These are phyloP conservation scores for Fusarium sp. DNA, from an alignment of 2,329 filamentous ascomycete genomes.

Conservation along the genomic window DNA sequence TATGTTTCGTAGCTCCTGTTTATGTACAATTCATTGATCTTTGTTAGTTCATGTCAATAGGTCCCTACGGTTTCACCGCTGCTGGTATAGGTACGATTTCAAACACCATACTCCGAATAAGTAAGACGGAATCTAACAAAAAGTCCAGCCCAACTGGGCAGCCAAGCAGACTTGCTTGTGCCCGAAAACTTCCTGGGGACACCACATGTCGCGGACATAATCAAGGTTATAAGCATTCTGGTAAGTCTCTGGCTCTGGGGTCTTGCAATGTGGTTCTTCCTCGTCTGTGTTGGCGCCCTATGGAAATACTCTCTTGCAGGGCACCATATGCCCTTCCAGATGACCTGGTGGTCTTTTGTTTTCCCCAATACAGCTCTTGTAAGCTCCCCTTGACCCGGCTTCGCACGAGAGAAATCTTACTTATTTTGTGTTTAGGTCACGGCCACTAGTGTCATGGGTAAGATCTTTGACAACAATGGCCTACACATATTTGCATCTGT, in stretches of 20 bases:
- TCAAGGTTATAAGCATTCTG: constrained; percentile 66
- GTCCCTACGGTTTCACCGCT: constrained; percentile 72
- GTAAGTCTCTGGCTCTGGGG: constrained; percentile 84
- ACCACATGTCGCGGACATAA: constrained; percentile 56
- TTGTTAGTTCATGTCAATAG: constrained; percentile 78
- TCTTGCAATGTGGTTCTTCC: constrained; percentile 85
- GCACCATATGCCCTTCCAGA: constrained; percentile 76
- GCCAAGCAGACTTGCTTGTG: constrained; percentile 55
- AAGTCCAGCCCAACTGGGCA: constrained; percentile 57
- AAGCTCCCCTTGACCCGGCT: constrained; percentile 11
- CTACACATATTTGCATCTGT: constrained; percentile 75
- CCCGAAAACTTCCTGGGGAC: constrained; percentile 57
- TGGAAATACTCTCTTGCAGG: constrained; percentile 70
- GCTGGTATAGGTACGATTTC: constrained; percentile 52
- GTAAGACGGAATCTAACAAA: constrained; percentile 14
- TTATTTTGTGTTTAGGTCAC: constrained; percentile 57
- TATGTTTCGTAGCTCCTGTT: constrained; percentile 41
- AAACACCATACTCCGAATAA: too few relatives aligned
- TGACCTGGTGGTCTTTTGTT: constrained; percentile 88
- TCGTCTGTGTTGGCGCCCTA: constrained; percentile 81
- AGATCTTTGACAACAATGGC: constrained; percentile 67
- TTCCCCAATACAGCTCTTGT: constrained; percentile 82
- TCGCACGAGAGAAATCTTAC: constrained; percentile 1
- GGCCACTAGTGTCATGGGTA: constrained; percentile 77
- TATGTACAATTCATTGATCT: not conserved